Evolutionary conservation across 2,329 filamentous ascomycete genomes (phyloP).

Genomic region (Fusarium cicatricum): DNA sequence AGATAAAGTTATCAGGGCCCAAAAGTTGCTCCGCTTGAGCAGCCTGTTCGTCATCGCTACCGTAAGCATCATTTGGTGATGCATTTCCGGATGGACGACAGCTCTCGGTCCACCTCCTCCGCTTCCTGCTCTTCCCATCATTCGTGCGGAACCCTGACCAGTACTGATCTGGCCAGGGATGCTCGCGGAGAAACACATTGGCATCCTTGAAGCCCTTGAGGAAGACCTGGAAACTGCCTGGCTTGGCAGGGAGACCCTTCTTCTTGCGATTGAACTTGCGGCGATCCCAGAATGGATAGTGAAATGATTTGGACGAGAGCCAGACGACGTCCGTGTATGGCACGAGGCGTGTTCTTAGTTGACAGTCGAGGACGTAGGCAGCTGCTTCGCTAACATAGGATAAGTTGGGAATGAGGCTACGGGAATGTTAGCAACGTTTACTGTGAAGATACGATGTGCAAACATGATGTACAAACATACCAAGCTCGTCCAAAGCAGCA

Average conservation of each 20-base stretch:
- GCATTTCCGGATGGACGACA: conserved; percentile 70
- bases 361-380: conserved; percentile 91
- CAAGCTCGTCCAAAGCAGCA: conserved; percentile 97
- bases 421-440: conserved; percentile 21
- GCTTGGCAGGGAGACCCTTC: conserved; percentile 86
- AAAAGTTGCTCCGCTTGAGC: conserved; percentile 61
- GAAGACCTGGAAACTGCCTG: conserved; percentile 97
- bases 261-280: conserved; percentile 87
- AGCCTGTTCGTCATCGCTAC: conserved; percentile 65
- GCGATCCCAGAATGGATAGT: conserved; percentile 97
- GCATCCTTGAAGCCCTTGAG: conserved; percentile 97
- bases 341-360: conserved; percentile 89
- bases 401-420: conserved; percentile 88
- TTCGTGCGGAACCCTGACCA: conserved; percentile 73
- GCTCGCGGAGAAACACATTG: conserved; percentile 91
- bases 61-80: conserved; percentile 69
- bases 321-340: conserved; percentile 96
- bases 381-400: conserved; percentile 98
- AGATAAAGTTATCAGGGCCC: conserved; percentile 70
- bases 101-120: conserved; percentile 75
- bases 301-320: conserved; percentile 95
- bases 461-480: conserved; percentile 49
- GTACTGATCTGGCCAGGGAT: conserved; percentile 96
- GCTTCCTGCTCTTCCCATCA: conserved; percentile 70
- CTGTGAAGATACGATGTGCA: too few relatives aligned